Evolutionary conservation across 768 basidiomycete species (phyloP).

Genomic region (Naganishia friedmannii): DNA sequence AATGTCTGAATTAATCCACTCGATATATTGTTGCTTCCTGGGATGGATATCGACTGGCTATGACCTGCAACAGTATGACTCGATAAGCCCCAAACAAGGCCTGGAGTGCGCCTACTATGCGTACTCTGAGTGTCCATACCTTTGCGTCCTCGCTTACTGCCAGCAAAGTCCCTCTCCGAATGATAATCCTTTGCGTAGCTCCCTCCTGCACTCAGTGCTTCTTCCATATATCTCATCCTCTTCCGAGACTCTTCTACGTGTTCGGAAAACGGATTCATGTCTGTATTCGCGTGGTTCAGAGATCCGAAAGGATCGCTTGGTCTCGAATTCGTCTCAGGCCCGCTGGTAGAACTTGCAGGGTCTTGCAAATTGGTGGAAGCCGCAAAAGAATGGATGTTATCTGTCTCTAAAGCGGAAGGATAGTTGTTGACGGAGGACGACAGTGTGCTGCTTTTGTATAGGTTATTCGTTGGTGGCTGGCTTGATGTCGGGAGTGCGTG

Average conservation of each 20-base stretch:
- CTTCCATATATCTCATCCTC: slow-evolving; percentile 17
- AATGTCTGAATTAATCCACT: background rate
- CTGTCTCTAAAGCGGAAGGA: background rate
- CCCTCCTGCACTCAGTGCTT: background rate
- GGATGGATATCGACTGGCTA: slow-evolving; percentile 17
- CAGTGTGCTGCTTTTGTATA: slow-evolving; percentile 1
- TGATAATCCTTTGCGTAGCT: slow-evolving; percentile 3
- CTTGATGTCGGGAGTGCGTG: background rate
- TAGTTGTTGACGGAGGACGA: slow-evolving; percentile 2
- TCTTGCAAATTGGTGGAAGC: background rate
- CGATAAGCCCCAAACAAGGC: background rate
- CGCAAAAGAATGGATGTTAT: background rate
- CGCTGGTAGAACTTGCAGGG: background rate
- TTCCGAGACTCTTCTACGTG: slow-evolving; percentile 13
- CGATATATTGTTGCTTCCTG: slow-evolving; percentile 1
- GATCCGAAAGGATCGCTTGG: background rate
- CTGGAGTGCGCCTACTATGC: background rate
- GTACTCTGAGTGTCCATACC: background rate
- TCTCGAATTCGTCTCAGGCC: background rate
- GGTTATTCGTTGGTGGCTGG: background rate
- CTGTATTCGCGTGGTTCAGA: background rate
- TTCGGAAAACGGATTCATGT: slow-evolving; percentile 15
- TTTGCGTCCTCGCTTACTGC: slow-evolving; percentile 18
- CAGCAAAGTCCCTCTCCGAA: background rate
- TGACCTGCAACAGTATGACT: slow-evolving; percentile 3